A percentile compares a stretch with the other conserved stretches of the same genome.
Evolutionary conservation across 2,329 filamentous ascomycete genomes (phyloP).

Genomic region (Xylariales sp.): DNA sequence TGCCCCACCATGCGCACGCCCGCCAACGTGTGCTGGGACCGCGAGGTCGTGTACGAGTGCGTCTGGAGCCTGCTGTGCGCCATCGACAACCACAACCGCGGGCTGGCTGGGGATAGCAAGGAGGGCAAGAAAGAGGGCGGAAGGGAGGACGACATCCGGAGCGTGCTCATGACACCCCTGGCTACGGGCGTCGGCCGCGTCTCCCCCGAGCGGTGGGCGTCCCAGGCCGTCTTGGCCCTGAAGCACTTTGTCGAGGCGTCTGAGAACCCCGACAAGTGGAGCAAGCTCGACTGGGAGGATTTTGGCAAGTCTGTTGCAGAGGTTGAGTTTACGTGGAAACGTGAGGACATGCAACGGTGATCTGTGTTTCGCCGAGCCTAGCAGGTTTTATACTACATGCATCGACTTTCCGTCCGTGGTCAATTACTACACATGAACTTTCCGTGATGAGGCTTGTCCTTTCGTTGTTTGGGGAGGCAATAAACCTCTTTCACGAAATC

Average conservation of each 20-base stretch:
- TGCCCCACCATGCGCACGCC: constrained; percentile 52
- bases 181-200: constrained; percentile 44
- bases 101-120: constrained; percentile 1
- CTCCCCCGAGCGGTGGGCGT: constrained; percentile 42
- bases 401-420: no score
- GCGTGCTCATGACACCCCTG: constrained; percentile 46
- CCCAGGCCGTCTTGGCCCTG: constrained; percentile 43
- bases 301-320: no score
- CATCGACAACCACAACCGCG: constrained; percentile 42
- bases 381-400: no score
- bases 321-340: no score
- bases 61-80: constrained; percentile 46
- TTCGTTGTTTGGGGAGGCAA: no score
- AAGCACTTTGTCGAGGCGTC: constrained; percentile 46
- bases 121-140: constrained; percentile 5
- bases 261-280: constrained; percentile 35
- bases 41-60: constrained; percentile 50
- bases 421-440: no score
- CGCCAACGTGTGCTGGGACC: constrained; percentile 38
- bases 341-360: no score
- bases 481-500: no score
- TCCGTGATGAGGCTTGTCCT: no score
- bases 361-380: no score
- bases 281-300: no score
- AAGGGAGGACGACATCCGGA: constrained; percentile 27